Percentiles rank a stretch among this genome's conserved stretches.
These are phyloP conservation scores for Plasmodium fragile DNA, from an alignment of 169 alveolate genomes.

Conservation along the genomic window DNA sequence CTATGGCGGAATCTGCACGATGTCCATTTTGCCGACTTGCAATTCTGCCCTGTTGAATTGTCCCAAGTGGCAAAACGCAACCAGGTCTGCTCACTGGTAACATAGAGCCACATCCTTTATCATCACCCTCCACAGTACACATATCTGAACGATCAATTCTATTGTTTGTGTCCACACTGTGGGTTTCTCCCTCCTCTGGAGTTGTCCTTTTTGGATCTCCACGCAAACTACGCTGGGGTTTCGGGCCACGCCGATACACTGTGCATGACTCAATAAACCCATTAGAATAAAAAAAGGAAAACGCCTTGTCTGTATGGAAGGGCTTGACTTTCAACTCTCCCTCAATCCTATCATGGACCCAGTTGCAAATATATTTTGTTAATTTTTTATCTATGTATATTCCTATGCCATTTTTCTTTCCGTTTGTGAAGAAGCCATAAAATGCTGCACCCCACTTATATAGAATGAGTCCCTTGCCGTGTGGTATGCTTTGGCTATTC, in stretches of 20 bases:
- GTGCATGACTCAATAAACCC: constrained; percentile 6
- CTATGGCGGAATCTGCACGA: background rate
- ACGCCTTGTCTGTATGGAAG: constrained; percentile 12
- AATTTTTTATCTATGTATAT: constrained; percentile 22
- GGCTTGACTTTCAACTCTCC: constrained; percentile 10
- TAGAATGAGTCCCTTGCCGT: constrained; percentile 50
- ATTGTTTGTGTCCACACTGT: background rate
- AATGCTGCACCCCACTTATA: constrained; percentile 43
- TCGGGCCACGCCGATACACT: background rate
- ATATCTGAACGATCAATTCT: background rate
- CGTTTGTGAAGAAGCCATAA: constrained; percentile 28
- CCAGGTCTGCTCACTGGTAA: background rate
- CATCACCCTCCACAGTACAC: background rate
- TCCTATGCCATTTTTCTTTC: constrained; percentile 52
- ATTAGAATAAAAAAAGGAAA: constrained; percentile 12
- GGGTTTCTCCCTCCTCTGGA: background rate
- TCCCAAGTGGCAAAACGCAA: background rate
- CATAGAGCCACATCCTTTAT: background rate
- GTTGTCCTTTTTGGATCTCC: background rate
- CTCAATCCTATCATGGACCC: constrained; percentile 13
- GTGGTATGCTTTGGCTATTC: constrained; percentile 5
- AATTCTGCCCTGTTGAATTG: background rate
- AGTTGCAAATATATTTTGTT: constrained; percentile 37
- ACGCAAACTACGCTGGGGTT: background rate
- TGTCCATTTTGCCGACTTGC: background rate